These are phyloP conservation scores for Geotrichum candidum DNA, from an alignment of 1,139 yeast genomes.

Conservation along the genomic window DNA sequence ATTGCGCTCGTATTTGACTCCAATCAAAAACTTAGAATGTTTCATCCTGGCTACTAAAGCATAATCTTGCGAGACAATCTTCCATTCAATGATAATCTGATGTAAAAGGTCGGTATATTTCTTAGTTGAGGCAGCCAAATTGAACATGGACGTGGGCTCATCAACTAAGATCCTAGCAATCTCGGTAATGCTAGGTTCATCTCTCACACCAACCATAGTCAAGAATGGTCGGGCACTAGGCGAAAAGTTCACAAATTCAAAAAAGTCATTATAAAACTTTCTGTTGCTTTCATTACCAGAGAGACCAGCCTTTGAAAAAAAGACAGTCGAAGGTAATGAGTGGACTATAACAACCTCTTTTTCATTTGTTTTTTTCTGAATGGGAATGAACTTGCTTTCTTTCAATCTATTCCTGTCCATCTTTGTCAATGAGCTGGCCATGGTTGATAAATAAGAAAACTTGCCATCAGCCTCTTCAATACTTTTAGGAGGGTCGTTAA, in stretches of 20 bases:
- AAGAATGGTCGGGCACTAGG: constrained; percentile 32
- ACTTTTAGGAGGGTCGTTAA: constrained; percentile 26
- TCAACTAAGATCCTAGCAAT: constrained; percentile 30
- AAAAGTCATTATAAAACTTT: constrained; percentile 29
- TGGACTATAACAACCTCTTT: constrained; percentile 5
- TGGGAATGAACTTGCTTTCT: constrained; percentile 30
- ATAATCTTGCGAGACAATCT: constrained; percentile 21
- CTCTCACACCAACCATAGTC: constrained; percentile 33
- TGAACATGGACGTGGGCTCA: constrained; percentile 32
- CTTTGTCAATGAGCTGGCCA: constrained; percentile 23
- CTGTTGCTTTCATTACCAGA: constrained; percentile 15
- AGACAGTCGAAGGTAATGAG: constrained; percentile 26
- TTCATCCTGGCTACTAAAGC: constrained; percentile 30
- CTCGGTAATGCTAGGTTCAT: constrained; percentile 33
- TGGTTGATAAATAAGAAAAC: constrained; percentile 32
- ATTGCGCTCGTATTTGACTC: constrained; percentile 20
- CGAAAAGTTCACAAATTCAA: constrained; percentile 30
- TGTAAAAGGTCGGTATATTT: constrained; percentile 29
- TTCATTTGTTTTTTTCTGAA: constrained; percentile 9
- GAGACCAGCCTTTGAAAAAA: constrained; percentile 19
- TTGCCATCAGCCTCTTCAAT: constrained; percentile 24
- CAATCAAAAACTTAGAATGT: constrained; percentile 32
- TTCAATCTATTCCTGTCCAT: constrained; percentile 23
- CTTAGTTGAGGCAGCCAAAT: constrained; percentile 25
- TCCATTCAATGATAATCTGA: constrained; percentile 30